phyloP scores from a whole-genome alignment of 179 eudicot genomes.

The Amaranthus tricolor region DNA sequence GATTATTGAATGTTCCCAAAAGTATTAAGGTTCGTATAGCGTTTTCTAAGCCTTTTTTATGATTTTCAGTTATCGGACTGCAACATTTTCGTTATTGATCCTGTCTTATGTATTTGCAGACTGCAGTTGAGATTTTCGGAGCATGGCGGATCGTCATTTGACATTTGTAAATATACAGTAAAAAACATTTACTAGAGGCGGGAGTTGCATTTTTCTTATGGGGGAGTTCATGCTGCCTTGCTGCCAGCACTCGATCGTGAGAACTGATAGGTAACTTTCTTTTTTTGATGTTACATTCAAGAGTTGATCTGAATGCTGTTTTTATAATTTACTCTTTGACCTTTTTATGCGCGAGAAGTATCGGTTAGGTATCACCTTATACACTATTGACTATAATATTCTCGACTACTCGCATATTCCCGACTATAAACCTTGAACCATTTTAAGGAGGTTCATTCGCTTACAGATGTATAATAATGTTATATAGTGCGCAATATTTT shows the following conservation, averaged over 20 bases:
- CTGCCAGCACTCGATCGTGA: constrained; percentile 20
- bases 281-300: not conserved
- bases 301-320: not conserved
- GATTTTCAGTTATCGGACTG: not conserved
- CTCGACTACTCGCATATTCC: too few species aligned
- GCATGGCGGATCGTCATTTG: not conserved
- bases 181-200: not conserved
- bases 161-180: constrained; percentile 24
- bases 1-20: constrained; percentile 28
- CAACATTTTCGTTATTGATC: not conserved
- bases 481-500: too few species aligned
- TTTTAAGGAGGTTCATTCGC: too few species aligned
- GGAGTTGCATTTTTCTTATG: constrained; percentile 3
- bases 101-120: not conserved
- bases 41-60: not conserved
- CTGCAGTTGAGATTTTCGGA: constrained; percentile 12
- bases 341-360: not conserved
- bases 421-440: too few species aligned
- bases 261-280: constrained; percentile 20
- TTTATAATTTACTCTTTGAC: not conserved
- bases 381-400: too few species aligned
- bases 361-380: not conserved
- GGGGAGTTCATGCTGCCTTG: constrained; percentile 28
- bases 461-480: too few species aligned
- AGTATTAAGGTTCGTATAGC: constrained; percentile 19